Conservation (phyloP, 305 asterid genomes). For the Petunia hybrid region DNA sequence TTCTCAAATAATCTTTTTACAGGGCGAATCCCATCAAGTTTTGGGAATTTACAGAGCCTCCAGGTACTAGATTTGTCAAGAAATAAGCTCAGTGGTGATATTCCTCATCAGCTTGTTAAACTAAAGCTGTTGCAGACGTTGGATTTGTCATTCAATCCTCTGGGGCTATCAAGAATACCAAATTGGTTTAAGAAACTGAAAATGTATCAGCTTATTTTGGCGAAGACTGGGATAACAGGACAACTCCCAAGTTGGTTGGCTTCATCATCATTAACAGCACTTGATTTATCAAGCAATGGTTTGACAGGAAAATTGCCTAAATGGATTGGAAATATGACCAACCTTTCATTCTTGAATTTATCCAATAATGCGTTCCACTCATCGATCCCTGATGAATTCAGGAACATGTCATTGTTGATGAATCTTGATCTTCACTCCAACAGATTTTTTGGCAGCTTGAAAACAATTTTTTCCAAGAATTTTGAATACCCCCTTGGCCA, state of each 20-base stretch:
- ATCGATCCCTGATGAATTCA: conserved; percentile 56
- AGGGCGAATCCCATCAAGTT: conserved; percentile 59
- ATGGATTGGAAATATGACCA: conserved; percentile 74
- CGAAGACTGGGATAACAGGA: conserved; percentile 63
- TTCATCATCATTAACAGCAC: conserved; percentile 51
- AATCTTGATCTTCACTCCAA: conserved; percentile 78
- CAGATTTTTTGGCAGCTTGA: conserved; percentile 51
- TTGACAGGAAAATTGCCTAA: conserved; percentile 59
- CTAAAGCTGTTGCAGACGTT: conserved; percentile 47
- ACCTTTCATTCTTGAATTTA: conserved; percentile 57
- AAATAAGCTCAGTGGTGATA: conserved; percentile 53
- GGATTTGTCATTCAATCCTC: conserved; percentile 69
- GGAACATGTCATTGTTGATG: conserved; percentile 47
- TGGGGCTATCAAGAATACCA: conserved; percentile 51
- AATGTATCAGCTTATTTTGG: conserved; percentile 46
- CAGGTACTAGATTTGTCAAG: conserved; percentile 55
- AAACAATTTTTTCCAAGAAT: conserved; percentile 44
- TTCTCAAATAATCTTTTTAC: conserved; percentile 62
- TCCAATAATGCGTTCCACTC: conserved; percentile 59
- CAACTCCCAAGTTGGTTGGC: conserved; percentile 58
- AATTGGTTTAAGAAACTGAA: conserved; percentile 48
- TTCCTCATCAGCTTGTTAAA: conserved; percentile 53
- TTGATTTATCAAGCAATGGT: conserved; percentile 65
- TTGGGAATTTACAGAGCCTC: conserved; percentile 53
- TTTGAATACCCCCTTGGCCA: conserved; percentile 48